Evolutionary conservation across 2,329 filamentous ascomycete genomes (phyloP).

Genomic region (Ilyonectria mors-panacis): DNA sequence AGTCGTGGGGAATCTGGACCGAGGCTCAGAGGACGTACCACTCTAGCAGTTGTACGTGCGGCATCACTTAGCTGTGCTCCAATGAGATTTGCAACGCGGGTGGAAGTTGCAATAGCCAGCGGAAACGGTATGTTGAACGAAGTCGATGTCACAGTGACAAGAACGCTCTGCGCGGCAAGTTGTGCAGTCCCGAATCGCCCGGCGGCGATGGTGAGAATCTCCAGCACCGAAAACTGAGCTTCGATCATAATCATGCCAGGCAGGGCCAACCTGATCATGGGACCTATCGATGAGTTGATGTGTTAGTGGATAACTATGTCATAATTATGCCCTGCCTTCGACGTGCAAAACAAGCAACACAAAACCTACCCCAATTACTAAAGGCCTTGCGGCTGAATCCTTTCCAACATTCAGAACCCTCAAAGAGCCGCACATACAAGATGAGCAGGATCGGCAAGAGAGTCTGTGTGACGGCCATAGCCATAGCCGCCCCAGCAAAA

Average conservation of each 20-base stretch:
- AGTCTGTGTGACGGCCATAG: slow-evolving; percentile 82
- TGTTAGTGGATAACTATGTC: not conserved
- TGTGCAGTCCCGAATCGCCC: slow-evolving; percentile 82
- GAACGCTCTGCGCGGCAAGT: slow-evolving; percentile 87
- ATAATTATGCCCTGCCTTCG: not conserved
- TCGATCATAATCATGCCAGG: slow-evolving; percentile 93
- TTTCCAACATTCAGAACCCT: slow-evolving; percentile 83
- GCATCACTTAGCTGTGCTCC: slow-evolving; percentile 84
- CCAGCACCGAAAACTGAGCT: slow-evolving; percentile 91
- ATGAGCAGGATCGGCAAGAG: slow-evolving; percentile 81
- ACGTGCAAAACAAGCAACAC: not conserved
- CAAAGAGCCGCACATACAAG: slow-evolving; percentile 79
- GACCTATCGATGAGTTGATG: slow-evolving; percentile 51
- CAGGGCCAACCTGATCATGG: slow-evolving; percentile 86
- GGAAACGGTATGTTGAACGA: slow-evolving; percentile 94
- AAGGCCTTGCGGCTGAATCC: slow-evolving; percentile 79
- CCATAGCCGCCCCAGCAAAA: slow-evolving; percentile 84
- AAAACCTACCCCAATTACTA: slow-evolving; percentile 71
- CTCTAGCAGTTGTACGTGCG: slow-evolving; percentile 82
- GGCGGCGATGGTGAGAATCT: slow-evolving; percentile 84
- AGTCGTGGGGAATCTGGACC: not conserved
- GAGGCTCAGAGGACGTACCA: slow-evolving; percentile 61
- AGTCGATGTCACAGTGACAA: slow-evolving; percentile 81
- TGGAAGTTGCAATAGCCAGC: slow-evolving; percentile 88
- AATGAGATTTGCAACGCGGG: slow-evolving; percentile 89